Evolutionary conservation across 2,329 filamentous ascomycete genomes (phyloP).

Genomic region (Epichloe amarillans): DNA sequence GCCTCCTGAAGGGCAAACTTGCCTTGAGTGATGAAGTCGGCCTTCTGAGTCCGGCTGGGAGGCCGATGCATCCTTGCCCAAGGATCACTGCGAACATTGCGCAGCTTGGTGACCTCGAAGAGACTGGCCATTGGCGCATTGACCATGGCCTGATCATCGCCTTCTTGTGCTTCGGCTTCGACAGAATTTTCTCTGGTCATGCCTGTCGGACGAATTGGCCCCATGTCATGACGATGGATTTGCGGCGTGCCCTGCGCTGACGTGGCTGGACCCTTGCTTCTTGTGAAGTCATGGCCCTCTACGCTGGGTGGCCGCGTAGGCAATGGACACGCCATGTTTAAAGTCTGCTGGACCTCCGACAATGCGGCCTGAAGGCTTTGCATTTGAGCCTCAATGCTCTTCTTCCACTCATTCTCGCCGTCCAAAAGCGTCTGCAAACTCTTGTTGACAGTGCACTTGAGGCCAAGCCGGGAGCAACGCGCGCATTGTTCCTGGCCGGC

Average conservation of each 20-base stretch:
- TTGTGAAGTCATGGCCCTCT: not conserved
- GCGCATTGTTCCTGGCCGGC: constrained; percentile 30
- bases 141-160: constrained; percentile 16
- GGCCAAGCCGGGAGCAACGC: constrained; percentile 33
- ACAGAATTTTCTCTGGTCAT: constrained; percentile 21
- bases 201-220: constrained; percentile 10
- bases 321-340: constrained; percentile 9
- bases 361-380: constrained; percentile 14
- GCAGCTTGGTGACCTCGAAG: constrained; percentile 19
- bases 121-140: constrained; percentile 20
- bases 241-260: not conserved
- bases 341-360: constrained; percentile 12
- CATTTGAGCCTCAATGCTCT: constrained; percentile 16
- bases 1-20: constrained; percentile 15
- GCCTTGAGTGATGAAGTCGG: constrained; percentile 18
- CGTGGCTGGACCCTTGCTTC: not conserved
- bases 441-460: constrained; percentile 40
- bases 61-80: constrained; percentile 9
- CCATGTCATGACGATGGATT: not conserved
- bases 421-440: constrained; percentile 42
- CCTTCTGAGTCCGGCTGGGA: constrained; percentile 7
- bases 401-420: constrained; percentile 34
- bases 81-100: constrained; percentile 20
- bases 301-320: not conserved
- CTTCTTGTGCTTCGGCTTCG: constrained; percentile 11